A percentile compares a stretch with the other conserved stretches of the same genome.
Conservation (phyloP, 1,139 yeast species). For the Lizanozyma gosingica region DNA sequence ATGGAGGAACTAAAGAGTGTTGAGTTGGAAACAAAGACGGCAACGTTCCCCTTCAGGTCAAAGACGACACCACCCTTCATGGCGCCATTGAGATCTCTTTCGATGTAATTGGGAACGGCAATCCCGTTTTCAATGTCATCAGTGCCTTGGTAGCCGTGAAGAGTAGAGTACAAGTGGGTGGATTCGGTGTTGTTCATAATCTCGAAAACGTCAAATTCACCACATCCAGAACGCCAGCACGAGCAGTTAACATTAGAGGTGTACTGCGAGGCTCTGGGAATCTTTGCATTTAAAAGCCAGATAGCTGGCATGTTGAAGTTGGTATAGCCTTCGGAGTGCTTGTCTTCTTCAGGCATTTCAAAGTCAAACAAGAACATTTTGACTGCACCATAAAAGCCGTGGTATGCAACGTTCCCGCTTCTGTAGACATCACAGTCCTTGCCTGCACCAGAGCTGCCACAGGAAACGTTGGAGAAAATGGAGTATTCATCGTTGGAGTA, state of each 20-base stretch:
- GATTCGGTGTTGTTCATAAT: conserved; percentile 46
- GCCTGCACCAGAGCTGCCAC: conserved; percentile 36
- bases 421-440: conserved; percentile 65
- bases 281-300: conserved; percentile 90
- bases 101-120: conserved; percentile 46
- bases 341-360: conserved; percentile 45
- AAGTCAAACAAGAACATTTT: conserved; percentile 71
- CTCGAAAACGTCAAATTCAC: conserved; percentile 78
- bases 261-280: conserved; percentile 90
- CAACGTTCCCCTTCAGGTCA: conserved; percentile 48
- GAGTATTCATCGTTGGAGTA: conserved; percentile 51
- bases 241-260: conserved; percentile 55
- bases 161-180: conserved; percentile 49
- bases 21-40: conserved; percentile 52
- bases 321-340: conserved; percentile 22
- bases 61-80: conserved; percentile 69
- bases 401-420: conserved; percentile 62
- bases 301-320: conserved; percentile 88
- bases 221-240: conserved; percentile 73
- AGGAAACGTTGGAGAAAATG: conserved; percentile 49
- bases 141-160: conserved; percentile 69
- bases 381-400: conserved; percentile 56
- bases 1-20: conserved; percentile 39
- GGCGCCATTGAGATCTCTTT: conserved; percentile 37
- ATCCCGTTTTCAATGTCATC: conserved; percentile 52